These are phyloP conservation scores for Detonula confervacea DNA, from an alignment of 352 stramenopile species.

Conservation along the genomic window DNA sequence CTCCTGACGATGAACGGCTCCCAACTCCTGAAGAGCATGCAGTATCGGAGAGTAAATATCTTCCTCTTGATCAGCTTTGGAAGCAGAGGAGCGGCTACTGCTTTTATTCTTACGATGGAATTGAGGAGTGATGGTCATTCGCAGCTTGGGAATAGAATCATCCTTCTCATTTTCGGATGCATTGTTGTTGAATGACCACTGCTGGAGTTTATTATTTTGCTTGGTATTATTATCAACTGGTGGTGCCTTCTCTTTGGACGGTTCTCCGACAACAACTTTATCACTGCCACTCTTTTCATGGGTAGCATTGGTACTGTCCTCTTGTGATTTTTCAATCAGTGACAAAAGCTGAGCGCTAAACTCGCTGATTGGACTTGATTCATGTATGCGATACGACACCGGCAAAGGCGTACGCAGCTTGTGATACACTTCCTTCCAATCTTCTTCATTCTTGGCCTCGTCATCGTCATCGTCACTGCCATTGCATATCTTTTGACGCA, in stretches of 20 bases:
- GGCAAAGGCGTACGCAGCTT: slow-evolving; percentile 27
- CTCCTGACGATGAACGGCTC: slow-evolving; percentile 39
- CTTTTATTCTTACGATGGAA: background rate
- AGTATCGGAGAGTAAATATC: slow-evolving; percentile 18
- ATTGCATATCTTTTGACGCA: slow-evolving; percentile 19
- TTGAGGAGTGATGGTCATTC: background rate
- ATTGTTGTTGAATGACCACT: slow-evolving; percentile 2
- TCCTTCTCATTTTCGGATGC: background rate
- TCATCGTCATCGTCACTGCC: background rate
- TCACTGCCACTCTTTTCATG: background rate
- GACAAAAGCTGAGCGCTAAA: slow-evolving; percentile 16
- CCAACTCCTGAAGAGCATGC: slow-evolving; percentile 40
- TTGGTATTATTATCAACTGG: background rate
- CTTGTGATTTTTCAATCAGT: slow-evolving; percentile 4
- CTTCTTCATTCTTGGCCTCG: slow-evolving; percentile 10
- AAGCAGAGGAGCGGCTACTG: background rate
- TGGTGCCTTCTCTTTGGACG: background rate
- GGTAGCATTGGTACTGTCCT: slow-evolving; percentile 5
- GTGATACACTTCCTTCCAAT: slow-evolving; percentile 24
- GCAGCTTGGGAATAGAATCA: slow-evolving; percentile 15
- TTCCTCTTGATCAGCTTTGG: background rate
- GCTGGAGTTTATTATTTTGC: background rate
- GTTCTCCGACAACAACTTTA: background rate
- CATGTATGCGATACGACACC: slow-evolving; percentile 30
- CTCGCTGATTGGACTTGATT: slow-evolving; percentile 19